Percentiles rank a stretch among this genome's conserved stretches.
Evolutionary conservation across 2,329 filamentous ascomycete genomes (phyloP).

Genomic region (Trichoderma koningii): DNA sequence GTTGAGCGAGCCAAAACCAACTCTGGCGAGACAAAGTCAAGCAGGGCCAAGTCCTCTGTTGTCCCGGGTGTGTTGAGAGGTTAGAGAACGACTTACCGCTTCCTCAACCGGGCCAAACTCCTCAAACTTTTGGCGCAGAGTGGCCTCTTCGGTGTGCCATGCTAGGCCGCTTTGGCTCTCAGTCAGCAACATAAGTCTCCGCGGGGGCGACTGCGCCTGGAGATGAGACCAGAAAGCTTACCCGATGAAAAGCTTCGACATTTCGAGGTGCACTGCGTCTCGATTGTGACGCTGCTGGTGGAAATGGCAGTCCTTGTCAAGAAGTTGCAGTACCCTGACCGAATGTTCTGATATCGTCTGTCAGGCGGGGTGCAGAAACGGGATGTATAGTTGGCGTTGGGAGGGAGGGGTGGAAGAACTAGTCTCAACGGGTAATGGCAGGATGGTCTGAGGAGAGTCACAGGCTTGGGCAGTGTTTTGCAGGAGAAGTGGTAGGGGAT

Average conservation of each 20-base stretch:
- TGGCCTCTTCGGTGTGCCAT: slow-evolving; percentile 94
- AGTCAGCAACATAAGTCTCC: slow-evolving; percentile 32
- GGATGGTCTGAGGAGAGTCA: slow-evolving; percentile 12
- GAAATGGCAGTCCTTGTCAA: slow-evolving; percentile 23
- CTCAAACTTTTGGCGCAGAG: slow-evolving; percentile 87
- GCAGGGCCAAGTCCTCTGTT: slow-evolving; percentile 7
- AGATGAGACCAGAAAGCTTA: slow-evolving; percentile 49
- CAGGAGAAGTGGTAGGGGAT: slow-evolving; percentile 19
- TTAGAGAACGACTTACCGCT: slow-evolving; percentile 68
- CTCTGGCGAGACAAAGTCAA: slow-evolving; percentile 11
- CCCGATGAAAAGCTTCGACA: slow-evolving; percentile 97
- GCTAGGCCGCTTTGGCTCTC: slow-evolving; percentile 74
- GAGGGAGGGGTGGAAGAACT: slow-evolving; percentile 23
- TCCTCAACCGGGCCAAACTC: slow-evolving; percentile 90
- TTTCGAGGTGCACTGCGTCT: slow-evolving; percentile 45
- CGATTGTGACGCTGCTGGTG: slow-evolving; percentile 21
- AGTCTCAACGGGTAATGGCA: slow-evolving; percentile 24
- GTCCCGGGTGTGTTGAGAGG: background rate
- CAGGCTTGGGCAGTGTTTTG: slow-evolving; percentile 16
- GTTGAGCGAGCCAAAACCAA: background rate
- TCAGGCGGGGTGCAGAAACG: slow-evolving; percentile 28
- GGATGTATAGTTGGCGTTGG: slow-evolving; percentile 14
- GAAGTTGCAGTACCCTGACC: slow-evolving; percentile 23
- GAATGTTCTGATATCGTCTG: slow-evolving; percentile 26
- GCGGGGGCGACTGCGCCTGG: background rate